Evolutionary conservation across 768 basidiomycete genomes (phyloP).

Genomic region (Lentinula aciculospora): DNA sequence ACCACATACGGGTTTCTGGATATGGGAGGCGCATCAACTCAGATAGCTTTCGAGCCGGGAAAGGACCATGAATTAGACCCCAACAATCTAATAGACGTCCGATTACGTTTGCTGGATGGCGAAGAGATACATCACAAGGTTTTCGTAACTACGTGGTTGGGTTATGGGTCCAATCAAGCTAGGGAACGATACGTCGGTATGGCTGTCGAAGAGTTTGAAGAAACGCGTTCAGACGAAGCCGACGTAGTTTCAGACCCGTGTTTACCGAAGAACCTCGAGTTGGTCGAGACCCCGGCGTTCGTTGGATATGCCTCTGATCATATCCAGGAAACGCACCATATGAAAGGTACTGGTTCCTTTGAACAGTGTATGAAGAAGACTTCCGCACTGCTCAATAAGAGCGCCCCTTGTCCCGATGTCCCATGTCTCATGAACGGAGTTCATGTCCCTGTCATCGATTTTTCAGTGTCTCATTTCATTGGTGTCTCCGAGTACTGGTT

Average conservation of each 20-base stretch:
- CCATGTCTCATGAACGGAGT: constrained; percentile 95
- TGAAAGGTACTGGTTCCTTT: constrained; percentile 89
- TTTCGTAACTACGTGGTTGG: constrained; percentile 98
- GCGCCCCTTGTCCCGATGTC: constrained; percentile 71
- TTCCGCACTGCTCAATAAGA: constrained; percentile 77
- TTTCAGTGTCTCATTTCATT: constrained; percentile 88
- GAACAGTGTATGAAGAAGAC: constrained; percentile 72
- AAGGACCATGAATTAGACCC: constrained; percentile 46
- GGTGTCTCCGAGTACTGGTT: constrained; percentile 99
- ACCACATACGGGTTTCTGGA: constrained; percentile 97
- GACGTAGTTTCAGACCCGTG: constrained; percentile 79
- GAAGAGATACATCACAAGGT: constrained; percentile 87
- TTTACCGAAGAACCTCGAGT: constrained; percentile 68
- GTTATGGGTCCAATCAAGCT: constrained; percentile 98
- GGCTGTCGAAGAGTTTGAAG: constrained; percentile 54
- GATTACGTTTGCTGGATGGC: constrained; percentile 76
- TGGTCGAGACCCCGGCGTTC: constrained; percentile 53
- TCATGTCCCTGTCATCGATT: constrained; percentile 91
- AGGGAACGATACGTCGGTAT: constrained; percentile 84
- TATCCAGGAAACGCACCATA: constrained; percentile 45
- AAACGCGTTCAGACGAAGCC: constrained; percentile 20
- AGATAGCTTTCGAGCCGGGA: constrained; percentile 94
- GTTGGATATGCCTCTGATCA: constrained; percentile 32
- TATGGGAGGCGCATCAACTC: constrained; percentile 99
- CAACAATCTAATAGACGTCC: constrained; percentile 72